phyloP scores from a whole-genome alignment of 1,284 basidiomycete species.

The Ceratobasidium sp. region DNA sequence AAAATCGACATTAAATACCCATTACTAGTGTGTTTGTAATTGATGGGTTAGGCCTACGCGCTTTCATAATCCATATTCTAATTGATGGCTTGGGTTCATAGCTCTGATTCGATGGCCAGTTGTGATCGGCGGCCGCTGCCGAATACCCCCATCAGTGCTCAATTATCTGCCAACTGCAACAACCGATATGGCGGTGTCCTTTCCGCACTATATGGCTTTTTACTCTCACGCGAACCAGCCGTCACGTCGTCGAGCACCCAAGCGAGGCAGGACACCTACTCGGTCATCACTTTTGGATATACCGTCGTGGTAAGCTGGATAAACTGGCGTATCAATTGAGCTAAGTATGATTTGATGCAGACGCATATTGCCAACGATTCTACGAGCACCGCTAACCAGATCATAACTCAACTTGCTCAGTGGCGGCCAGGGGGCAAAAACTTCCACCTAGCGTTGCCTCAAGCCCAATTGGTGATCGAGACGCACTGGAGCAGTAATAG shows the following conservation, averaged over 20 bases:
- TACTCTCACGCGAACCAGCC: constrained; percentile 66
- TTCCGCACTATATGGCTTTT: constrained; percentile 68
- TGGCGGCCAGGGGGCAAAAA: constrained; percentile 63
- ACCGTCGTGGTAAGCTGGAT: constrained; percentile 62
- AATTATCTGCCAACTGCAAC: constrained; percentile 60
- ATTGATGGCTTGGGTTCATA: constrained; percentile 50
- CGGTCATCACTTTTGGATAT: constrained; percentile 67
- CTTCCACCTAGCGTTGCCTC: constrained; percentile 63
- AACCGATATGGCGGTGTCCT: constrained; percentile 72
- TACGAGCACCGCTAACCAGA: constrained; percentile 63
- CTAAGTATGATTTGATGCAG: not conserved
- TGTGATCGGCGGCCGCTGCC: constrained; percentile 63
- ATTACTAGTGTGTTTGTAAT: constrained; percentile 66
- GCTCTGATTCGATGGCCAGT: constrained; percentile 67
- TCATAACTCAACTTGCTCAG: constrained; percentile 61
- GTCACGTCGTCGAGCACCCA: not conserved
- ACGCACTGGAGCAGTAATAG: constrained; percentile 69
- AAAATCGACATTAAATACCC: not conserved
- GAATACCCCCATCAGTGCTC: constrained; percentile 62
- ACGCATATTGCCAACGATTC: constrained; percentile 63
- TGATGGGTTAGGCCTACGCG: constrained; percentile 60
- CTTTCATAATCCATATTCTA: not conserved
- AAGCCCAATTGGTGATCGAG: constrained; percentile 62
- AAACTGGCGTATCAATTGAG: constrained; percentile 42
- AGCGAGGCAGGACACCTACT: constrained; percentile 69